These are phyloP conservation scores for Epichloe baconii DNA, from an alignment of 2,329 filamentous ascomycete genomes.

Conservation along the genomic window DNA sequence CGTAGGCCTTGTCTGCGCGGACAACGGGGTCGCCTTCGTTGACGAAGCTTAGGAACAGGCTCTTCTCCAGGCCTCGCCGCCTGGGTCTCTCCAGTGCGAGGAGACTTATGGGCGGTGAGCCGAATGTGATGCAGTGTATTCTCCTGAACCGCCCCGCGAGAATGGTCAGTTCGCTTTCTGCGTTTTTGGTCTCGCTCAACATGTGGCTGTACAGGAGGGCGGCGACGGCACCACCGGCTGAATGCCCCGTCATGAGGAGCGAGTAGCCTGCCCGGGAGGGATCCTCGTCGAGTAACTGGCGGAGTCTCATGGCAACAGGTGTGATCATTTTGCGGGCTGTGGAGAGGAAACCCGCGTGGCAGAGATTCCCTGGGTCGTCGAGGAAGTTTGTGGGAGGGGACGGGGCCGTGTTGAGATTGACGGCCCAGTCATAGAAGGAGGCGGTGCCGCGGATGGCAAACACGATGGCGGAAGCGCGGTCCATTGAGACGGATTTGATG, in stretches of 20 bases:
- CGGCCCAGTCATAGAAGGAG: too few relatives aligned
- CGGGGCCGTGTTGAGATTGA: too few relatives aligned
- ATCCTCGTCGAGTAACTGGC: constrained; percentile 58
- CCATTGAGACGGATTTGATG: too few relatives aligned
- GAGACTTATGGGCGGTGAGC: constrained; percentile 65
- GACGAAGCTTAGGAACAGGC: constrained; percentile 64
- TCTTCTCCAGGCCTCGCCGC: constrained; percentile 40
- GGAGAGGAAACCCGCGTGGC: too few relatives aligned
- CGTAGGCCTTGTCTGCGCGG: constrained; percentile 63
- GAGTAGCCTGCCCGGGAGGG: constrained; percentile 52
- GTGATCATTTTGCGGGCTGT: too few relatives aligned
- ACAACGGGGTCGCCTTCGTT: constrained; percentile 80
- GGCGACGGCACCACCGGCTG: constrained; percentile 61
- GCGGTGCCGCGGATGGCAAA: too few relatives aligned
- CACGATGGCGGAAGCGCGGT: too few relatives aligned
- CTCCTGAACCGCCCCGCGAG: constrained; percentile 62
- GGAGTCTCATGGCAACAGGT: constrained; percentile 22
- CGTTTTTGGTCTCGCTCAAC: constrained; percentile 41
- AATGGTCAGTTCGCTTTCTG: constrained; percentile 54
- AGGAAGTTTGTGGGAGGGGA: too few relatives aligned
- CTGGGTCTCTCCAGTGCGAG: constrained; percentile 52
- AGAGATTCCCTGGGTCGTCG: too few relatives aligned
- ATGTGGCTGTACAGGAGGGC: constrained; percentile 59
- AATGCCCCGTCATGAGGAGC: constrained; percentile 52
- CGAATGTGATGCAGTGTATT: constrained; percentile 76